Percentiles rank a stretch among this genome's conserved stretches.
These are phyloP conservation scores for Posidonia australis DNA, from an alignment of 106 monocot species.

Conservation along the genomic window DNA sequence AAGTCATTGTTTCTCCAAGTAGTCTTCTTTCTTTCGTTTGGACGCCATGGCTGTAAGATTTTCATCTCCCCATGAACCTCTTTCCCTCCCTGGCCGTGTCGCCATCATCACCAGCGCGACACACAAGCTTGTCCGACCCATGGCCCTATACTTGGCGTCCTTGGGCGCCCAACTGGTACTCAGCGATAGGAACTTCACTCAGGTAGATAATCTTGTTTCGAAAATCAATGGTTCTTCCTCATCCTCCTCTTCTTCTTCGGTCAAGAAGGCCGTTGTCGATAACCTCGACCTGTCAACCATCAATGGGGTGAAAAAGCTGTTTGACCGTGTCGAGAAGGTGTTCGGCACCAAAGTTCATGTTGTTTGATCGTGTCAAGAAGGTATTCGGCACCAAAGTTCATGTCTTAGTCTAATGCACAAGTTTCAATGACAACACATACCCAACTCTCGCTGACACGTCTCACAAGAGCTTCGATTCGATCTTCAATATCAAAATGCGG, in stretches of 20 bases:
- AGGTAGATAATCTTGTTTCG: not conserved
- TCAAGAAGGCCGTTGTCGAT: conserved; percentile 1
- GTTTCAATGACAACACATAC: conserved; percentile 5
- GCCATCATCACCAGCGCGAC: too few species aligned
- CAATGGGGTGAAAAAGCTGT: conserved; percentile 6
- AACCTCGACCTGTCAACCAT: conserved; percentile 10
- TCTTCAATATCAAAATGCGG: conserved; percentile 9
- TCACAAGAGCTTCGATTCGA: conserved; percentile 7
- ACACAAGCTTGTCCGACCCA: too few species aligned
- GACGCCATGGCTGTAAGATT: too few species aligned
- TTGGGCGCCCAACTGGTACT: too few species aligned
- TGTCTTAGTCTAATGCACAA: conserved; percentile 10
- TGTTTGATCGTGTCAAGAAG: too few species aligned
- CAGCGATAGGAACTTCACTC: too few species aligned
- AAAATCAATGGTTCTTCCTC: conserved; percentile 2
- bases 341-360: conserved; percentile 5
- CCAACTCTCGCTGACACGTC: conserved; percentile 6
- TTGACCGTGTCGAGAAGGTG: conserved; percentile 1
- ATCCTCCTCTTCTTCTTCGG: not conserved
- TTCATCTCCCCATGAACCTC: too few species aligned
- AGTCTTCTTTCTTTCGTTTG: too few species aligned
- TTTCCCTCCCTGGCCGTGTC: too few species aligned
- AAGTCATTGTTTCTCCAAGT: too few species aligned
- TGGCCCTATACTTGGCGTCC: too few species aligned
- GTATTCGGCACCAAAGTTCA: too few species aligned